These are phyloP conservation scores for Keqinozyma sinolaborantium DNA, from an alignment of 1,139 yeast species.

Conservation along the genomic window DNA sequence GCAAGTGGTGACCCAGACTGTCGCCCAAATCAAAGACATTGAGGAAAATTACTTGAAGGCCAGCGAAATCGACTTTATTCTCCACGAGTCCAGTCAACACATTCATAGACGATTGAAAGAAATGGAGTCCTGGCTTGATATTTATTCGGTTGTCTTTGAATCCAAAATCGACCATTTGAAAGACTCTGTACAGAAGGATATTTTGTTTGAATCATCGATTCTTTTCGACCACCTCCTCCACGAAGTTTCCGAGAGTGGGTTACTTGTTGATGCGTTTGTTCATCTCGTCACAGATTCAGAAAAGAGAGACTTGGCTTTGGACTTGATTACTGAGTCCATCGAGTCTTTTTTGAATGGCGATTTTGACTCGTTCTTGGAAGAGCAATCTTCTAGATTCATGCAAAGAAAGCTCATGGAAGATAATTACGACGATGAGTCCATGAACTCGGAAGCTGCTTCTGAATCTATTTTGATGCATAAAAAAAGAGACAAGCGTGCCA, in stretches of 20 bases:
- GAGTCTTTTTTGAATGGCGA: slow-evolving; percentile 35
- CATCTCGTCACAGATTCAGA: slow-evolving; percentile 6
- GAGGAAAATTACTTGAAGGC: slow-evolving; percentile 48
- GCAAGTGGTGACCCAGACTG: slow-evolving; percentile 24
- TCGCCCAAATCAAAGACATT: slow-evolving; percentile 44
- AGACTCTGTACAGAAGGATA: slow-evolving; percentile 48
- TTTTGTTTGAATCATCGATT: slow-evolving; percentile 53
- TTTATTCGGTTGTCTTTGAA: slow-evolving; percentile 41
- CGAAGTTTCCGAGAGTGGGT: slow-evolving; percentile 22
- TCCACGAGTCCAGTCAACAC: slow-evolving; percentile 39
- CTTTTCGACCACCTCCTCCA: slow-evolving; percentile 39
- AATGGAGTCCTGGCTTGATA: slow-evolving; percentile 51
- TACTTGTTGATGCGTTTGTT: slow-evolving; percentile 15
- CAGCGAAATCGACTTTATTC: slow-evolving; percentile 49
- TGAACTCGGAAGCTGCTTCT: not conserved
- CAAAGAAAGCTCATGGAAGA: slow-evolving; percentile 19
- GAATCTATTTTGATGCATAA: not conserved
- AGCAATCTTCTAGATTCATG: slow-evolving; percentile 25
- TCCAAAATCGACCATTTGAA: slow-evolving; percentile 36
- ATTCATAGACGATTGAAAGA: slow-evolving; percentile 45
- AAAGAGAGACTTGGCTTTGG: slow-evolving; percentile 4
- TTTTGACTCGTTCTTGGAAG: slow-evolving; percentile 33
- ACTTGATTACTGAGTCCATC: slow-evolving; percentile 10
- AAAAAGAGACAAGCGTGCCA: slow-evolving; percentile 17
- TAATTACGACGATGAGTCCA: slow-evolving; percentile 4